A percentile compares a stretch with the other conserved stretches of the same genome.
These are phyloP conservation scores for Discostella pseudostelligera DNA, from an alignment of 108 stramenopile genomes.

Conservation along the genomic window DNA sequence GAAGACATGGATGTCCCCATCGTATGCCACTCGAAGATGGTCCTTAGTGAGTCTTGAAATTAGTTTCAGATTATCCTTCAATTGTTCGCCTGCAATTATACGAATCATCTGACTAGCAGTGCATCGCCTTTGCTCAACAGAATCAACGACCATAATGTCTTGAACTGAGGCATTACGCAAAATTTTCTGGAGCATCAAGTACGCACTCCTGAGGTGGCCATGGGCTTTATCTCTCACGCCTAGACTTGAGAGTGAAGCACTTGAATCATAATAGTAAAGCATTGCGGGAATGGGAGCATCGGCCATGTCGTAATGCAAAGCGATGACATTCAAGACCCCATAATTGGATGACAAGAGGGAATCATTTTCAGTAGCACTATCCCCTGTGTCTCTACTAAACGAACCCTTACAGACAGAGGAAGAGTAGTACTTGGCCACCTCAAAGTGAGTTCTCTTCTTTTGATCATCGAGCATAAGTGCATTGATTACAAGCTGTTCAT, in stretches of 20 bases:
- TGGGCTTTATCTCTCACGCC: constrained; percentile 26
- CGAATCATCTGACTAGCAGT: constrained; percentile 20
- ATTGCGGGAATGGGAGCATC: constrained; percentile 22
- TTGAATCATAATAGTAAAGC: constrained; percentile 29
- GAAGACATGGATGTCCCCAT: constrained; percentile 11
- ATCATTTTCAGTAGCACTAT: constrained; percentile 11
- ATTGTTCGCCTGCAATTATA: constrained; percentile 13
- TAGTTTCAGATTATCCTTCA: constrained; percentile 15
- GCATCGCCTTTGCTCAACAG: constrained; percentile 15
- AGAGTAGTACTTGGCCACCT: constrained; percentile 19
- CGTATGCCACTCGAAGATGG: constrained; percentile 24
- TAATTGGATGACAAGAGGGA: constrained; percentile 18
- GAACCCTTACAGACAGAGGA: neutral
- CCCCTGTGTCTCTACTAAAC: neutral
- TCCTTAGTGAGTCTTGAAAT: constrained; percentile 29
- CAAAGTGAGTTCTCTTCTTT: constrained; percentile 30
- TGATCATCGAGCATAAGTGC: constrained; percentile 28
- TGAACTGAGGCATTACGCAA: constrained; percentile 6
- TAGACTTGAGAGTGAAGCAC: constrained; percentile 17
- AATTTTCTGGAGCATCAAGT: constrained; percentile 27
- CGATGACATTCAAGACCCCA: constrained; percentile 23
- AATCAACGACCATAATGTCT: constrained; percentile 9
- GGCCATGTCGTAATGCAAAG: constrained; percentile 23
- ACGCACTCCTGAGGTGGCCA: constrained; percentile 22
- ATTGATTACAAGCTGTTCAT: constrained; percentile 30